Percentiles rank a stretch among this genome's conserved stretches.
Evolutionary conservation across 2,329 filamentous ascomycete species (phyloP).

Genomic region (Volutella citrinella): DNA sequence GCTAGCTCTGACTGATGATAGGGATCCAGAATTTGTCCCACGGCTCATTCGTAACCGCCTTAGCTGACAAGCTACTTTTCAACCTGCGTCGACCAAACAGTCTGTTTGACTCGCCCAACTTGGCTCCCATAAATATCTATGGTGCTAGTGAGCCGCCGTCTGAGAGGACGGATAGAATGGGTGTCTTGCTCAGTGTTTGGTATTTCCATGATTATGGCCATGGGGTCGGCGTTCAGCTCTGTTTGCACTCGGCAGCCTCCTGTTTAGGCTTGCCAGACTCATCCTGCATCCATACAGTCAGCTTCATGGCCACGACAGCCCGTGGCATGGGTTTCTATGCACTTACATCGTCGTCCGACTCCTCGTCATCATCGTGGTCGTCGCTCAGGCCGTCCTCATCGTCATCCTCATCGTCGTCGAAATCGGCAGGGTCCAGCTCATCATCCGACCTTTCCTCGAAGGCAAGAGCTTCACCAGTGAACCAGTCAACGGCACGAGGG

Average conservation of each 20-base stretch:
- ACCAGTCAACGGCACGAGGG: slow-evolving; percentile 98
- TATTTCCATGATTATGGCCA: too few relatives aligned
- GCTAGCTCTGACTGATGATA: slow-evolving; percentile 1
- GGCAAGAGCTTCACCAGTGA: slow-evolving; percentile 94
- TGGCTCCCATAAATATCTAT: too few relatives aligned
- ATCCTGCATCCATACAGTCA: slow-evolving; percentile 55
- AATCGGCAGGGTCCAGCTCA: slow-evolving; percentile 77
- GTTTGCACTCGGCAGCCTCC: slow-evolving; percentile 93
- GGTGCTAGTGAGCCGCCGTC: too few relatives aligned
- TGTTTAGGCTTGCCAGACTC: slow-evolving; percentile 88
- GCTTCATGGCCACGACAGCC: neutral
- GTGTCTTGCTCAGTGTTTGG: too few relatives aligned
- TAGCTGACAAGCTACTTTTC: slow-evolving; percentile 26
- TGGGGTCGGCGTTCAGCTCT: slow-evolving; percentile 68
- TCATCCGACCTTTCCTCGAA: slow-evolving; percentile 89
- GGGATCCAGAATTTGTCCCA: slow-evolving; percentile 24
- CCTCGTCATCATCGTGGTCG: slow-evolving; percentile 78
- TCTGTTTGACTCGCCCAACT: too few relatives aligned
- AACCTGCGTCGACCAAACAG: slow-evolving; percentile 24
- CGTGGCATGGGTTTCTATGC: neutral
- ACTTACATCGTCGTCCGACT: slow-evolving; percentile 74
- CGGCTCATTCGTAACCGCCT: too few relatives aligned
- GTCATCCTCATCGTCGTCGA: slow-evolving; percentile 89
- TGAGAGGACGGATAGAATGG: too few relatives aligned
- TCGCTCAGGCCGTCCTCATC: slow-evolving; percentile 85